These are phyloP conservation scores for Starmera stellimalicola DNA, from an alignment of 1,139 yeast species.

Conservation along the genomic window DNA sequence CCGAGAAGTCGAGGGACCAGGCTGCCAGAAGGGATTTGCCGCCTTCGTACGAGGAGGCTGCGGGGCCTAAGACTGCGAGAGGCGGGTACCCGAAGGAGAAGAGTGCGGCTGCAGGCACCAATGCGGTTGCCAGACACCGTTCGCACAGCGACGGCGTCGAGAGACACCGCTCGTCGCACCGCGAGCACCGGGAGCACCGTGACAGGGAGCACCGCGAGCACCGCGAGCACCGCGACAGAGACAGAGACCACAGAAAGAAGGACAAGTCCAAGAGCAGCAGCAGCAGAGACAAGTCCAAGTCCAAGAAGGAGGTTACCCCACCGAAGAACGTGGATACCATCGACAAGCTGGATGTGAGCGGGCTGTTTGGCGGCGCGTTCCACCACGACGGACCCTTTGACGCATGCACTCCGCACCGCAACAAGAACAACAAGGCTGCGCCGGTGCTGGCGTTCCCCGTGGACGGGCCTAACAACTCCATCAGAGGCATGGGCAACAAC, in stretches of 20 bases:
- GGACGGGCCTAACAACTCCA: slow-evolving; percentile 88
- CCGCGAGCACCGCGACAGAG: slow-evolving; percentile 3
- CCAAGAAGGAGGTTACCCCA: slow-evolving; percentile 8
- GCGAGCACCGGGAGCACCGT: slow-evolving; percentile 7
- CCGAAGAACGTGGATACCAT: slow-evolving; percentile 73
- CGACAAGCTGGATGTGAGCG: slow-evolving; percentile 92
- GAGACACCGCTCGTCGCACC: background rate
- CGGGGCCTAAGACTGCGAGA: slow-evolving; percentile 36
- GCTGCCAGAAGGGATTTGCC: slow-evolving; percentile 30
- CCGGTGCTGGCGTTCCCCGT: slow-evolving; percentile 94
- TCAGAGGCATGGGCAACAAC: slow-evolving; percentile 44
- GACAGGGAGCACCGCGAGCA: slow-evolving; percentile 3
- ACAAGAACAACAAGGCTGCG: slow-evolving; percentile 69
- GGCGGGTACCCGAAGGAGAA: slow-evolving; percentile 51
- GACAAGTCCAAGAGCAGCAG: no score
- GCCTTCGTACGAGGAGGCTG: slow-evolving; percentile 65
- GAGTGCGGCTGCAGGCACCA: slow-evolving; percentile 6
- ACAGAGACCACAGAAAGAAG: slow-evolving; percentile 6
- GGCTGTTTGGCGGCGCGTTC: slow-evolving; percentile 88
- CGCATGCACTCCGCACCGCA: slow-evolving; percentile 95
- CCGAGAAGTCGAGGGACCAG: slow-evolving; percentile 6
- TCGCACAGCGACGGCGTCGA: background rate
- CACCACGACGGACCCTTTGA: slow-evolving; percentile 99
- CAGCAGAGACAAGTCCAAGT: slow-evolving; percentile 5
- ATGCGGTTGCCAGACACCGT: slow-evolving; percentile 11